Conservation (phyloP, 1,284 basidiomycete genomes). For the Irpex lacteus region DNA sequence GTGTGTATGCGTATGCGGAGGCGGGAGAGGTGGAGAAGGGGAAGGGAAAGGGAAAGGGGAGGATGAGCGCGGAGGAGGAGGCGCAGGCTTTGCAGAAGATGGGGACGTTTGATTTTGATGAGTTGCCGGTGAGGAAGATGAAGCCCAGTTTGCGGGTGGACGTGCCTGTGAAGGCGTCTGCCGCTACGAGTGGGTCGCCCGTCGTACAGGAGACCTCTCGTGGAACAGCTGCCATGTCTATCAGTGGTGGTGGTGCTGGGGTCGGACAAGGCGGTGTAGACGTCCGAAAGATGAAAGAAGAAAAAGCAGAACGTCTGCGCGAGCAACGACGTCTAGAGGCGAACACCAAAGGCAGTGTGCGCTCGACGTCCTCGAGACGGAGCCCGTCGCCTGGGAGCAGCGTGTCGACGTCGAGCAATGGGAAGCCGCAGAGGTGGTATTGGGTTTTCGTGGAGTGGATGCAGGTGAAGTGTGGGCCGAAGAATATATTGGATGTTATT, state of each 20-base stretch:
- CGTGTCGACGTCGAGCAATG: constrained; percentile 4
- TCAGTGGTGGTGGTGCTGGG: not conserved
- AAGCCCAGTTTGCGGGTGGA: constrained; percentile 1
- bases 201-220: too few species aligned
- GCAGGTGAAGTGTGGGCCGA: constrained; percentile 30
- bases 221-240: too few species aligned
- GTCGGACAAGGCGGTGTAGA: not conserved
- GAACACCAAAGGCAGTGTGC: not conserved
- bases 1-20: too few species aligned
- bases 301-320: not conserved
- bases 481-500: constrained; percentile 23
- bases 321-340: not conserved
- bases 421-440: constrained; percentile 9
- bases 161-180: not conserved
- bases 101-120: constrained; percentile 58
- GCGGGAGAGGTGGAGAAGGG: not conserved
- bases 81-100: constrained; percentile 36
- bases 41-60: not conserved
- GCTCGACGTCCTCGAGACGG: not conserved
- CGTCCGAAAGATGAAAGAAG: not conserved
- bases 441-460: constrained; percentile 22
- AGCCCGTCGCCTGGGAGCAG: not conserved
- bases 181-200: not conserved
- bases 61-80: not conserved
- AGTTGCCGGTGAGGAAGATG: constrained; percentile 33